A percentile compares a stretch with the other conserved stretches of the same genome.
phyloP scores from a whole-genome alignment of 768 basidiomycete species.

The Cytidiella melzeri region DNA sequence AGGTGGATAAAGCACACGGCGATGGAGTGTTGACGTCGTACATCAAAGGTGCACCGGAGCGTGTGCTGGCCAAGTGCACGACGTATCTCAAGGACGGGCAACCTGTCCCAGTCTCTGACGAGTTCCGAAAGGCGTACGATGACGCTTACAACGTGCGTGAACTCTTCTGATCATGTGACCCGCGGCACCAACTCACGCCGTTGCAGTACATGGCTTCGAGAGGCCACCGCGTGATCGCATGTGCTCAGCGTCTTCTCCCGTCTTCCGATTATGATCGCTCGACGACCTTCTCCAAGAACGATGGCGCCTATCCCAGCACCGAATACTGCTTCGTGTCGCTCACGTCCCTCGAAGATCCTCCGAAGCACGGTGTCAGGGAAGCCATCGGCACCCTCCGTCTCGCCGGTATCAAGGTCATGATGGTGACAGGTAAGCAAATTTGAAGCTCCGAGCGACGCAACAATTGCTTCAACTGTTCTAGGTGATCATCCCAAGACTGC shows the following conservation, averaged over 20 bases:
- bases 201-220: constrained; percentile 69
- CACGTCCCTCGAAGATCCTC: constrained; percentile 64
- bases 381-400: constrained; percentile 65
- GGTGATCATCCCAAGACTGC: constrained; percentile 69
- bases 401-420: constrained; percentile 72
- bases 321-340: constrained; percentile 62
- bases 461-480: constrained; percentile 20
- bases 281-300: constrained; percentile 49
- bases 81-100: constrained; percentile 52
- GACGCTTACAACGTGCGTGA: constrained; percentile 51
- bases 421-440: constrained; percentile 52
- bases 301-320: constrained; percentile 44
- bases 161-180: background rate
- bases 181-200: constrained; percentile 3
- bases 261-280: constrained; percentile 39
- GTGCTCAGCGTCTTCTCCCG: constrained; percentile 53
- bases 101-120: constrained; percentile 43
- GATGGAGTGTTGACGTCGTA: constrained; percentile 45
- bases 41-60: constrained; percentile 68
- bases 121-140: constrained; percentile 49
- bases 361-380: constrained; percentile 66
- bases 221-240: constrained; percentile 71
- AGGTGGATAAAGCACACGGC: constrained; percentile 52
- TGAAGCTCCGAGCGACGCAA: background rate
- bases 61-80: constrained; percentile 57